phyloP scores from a whole-genome alignment of 305 asterid species.

The Fraxinus nigra region DNA sequence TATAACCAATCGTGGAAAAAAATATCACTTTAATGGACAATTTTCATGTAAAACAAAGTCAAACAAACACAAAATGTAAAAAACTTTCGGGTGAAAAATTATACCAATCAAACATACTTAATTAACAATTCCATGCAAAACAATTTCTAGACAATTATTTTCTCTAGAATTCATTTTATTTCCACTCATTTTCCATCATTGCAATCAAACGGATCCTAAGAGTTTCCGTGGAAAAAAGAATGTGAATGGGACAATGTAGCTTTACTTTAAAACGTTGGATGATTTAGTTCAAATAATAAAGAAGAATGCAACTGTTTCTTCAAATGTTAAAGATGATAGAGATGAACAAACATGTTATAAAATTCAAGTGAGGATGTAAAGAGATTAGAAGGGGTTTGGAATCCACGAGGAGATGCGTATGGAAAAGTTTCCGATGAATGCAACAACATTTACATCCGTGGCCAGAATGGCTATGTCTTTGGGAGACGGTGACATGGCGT shows the following conservation, averaged over 20 bases:
- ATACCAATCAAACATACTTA: too few relatives aligned
- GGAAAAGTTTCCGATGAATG: conserved; percentile 63
- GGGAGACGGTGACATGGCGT: conserved; percentile 75
- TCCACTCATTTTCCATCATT: too few relatives aligned
- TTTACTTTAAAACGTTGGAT: conserved; percentile 34
- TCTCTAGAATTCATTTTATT: too few relatives aligned
- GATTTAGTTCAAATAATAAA: conserved; percentile 47
- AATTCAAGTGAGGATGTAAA: conserved; percentile 57
- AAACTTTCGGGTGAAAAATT: too few relatives aligned
- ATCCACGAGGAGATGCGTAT: conserved; percentile 48
- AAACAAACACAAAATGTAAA: too few relatives aligned
- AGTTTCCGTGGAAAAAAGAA: conserved; percentile 13
- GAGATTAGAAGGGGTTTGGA: conserved; percentile 54
- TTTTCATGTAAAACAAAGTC: too few relatives aligned
- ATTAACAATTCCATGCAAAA: too few relatives aligned
- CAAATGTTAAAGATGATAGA: conserved; percentile 13
- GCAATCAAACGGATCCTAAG: background rate
- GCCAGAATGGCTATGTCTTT: conserved; percentile 82
- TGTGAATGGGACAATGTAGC: conserved; percentile 21
- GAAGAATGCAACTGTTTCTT: conserved; percentile 21
- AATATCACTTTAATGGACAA: too few relatives aligned
- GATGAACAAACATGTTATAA: conserved; percentile 23
- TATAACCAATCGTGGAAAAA: too few relatives aligned
- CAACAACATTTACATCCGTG: conserved; percentile 74
- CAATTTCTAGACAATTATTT: too few relatives aligned